These are phyloP conservation scores for Cutaneotrichosporon cavernicola DNA, from an alignment of 1,284 basidiomycete genomes.

Conservation along the genomic window DNA sequence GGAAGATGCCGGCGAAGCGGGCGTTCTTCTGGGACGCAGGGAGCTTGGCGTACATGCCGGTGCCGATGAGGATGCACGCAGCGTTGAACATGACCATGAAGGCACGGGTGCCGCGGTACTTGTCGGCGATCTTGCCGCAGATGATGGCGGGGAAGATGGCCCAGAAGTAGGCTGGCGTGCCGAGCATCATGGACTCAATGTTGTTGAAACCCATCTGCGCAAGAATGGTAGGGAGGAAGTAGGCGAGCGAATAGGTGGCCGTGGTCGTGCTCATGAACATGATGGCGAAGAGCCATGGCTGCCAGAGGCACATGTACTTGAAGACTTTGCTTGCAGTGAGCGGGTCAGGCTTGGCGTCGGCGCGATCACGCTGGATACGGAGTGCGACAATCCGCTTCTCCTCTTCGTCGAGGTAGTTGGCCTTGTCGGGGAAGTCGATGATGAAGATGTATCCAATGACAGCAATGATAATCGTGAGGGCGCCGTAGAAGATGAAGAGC, in stretches of 20 bases:
- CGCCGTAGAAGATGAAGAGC: conserved; percentile 19
- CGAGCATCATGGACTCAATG: conserved; percentile 45
- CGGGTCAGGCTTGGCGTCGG: conserved; percentile 52
- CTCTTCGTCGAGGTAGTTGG: conserved; percentile 19
- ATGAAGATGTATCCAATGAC: conserved; percentile 7
- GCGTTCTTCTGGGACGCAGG: conserved; percentile 8
- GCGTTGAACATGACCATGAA: conserved; percentile 21
- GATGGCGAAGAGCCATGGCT: conserved; percentile 54
- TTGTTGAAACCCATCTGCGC: conserved; percentile 49
- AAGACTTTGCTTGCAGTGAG: conserved; percentile 39
- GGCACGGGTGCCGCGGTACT: conserved; percentile 8
- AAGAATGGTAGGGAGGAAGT: conserved; percentile 55
- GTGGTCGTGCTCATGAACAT: conserved; percentile 46
- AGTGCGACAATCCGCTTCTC: conserved; percentile 12
- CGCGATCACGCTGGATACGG: conserved; percentile 24
- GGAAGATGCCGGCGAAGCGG: conserved; percentile 46
- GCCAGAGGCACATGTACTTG: conserved; percentile 48
- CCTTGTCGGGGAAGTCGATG: conserved; percentile 25
- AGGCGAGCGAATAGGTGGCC: conserved; percentile 32
- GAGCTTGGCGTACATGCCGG: conserved; percentile 24
- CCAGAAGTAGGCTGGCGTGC: conserved; percentile 52
- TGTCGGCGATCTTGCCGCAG: conserved; percentile 49
- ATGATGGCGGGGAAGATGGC: conserved; percentile 47
- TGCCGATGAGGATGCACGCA: conserved; percentile 18
- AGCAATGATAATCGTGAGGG: conserved; percentile 18